phyloP scores from a whole-genome alignment of 2,329 filamentous ascomycete species.

The Ophiosphaerella korrae region DNA sequence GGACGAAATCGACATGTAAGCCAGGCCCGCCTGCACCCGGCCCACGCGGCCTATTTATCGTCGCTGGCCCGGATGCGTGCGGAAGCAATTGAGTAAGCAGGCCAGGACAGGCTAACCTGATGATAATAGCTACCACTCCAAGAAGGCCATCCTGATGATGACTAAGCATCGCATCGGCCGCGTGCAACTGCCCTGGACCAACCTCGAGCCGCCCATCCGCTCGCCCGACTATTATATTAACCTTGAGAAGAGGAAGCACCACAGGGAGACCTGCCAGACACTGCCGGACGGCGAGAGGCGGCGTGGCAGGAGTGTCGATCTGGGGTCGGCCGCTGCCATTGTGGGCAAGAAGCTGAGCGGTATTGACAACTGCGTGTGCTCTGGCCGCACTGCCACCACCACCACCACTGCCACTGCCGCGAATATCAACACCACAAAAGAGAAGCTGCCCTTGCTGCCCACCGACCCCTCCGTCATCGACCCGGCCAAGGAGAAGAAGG shows the following conservation, averaged over 20 bases:
- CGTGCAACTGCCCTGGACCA: conserved; percentile 61
- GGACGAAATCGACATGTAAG: conserved; percentile 64
- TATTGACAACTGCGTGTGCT: conserved; percentile 27
- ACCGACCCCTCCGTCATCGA: conserved; percentile 6
- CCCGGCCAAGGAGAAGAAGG: conserved; percentile 20
- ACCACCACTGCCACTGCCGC: conserved; percentile 15
- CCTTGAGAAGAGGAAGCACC: conserved; percentile 21
- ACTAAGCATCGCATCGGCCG: conserved; percentile 65
- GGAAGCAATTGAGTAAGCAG: conserved; percentile 13
- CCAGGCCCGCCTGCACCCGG: not conserved
- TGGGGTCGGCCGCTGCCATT: conserved; percentile 33
- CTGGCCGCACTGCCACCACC: conserved; percentile 11
- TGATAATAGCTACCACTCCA: conserved; percentile 61
- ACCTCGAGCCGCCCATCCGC: conserved; percentile 65
- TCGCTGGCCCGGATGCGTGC: conserved; percentile 6
- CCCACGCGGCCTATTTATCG: conserved; percentile 5
- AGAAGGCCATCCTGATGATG: conserved; percentile 61
- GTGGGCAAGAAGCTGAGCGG: conserved; percentile 32
- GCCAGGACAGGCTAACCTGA: conserved; percentile 20
- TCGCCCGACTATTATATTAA: conserved; percentile 49
- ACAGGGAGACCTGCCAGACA: not conserved
- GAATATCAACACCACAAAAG: conserved; percentile 13
- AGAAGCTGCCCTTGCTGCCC: conserved; percentile 29
- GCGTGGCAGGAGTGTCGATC: conserved; percentile 31
- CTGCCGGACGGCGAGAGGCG: conserved; percentile 8